Percentiles rank a stretch among this genome's conserved stretches.
phyloP scores from a whole-genome alignment of 2,329 filamentous ascomycete species.

The Fusarium guadeloupense region DNA sequence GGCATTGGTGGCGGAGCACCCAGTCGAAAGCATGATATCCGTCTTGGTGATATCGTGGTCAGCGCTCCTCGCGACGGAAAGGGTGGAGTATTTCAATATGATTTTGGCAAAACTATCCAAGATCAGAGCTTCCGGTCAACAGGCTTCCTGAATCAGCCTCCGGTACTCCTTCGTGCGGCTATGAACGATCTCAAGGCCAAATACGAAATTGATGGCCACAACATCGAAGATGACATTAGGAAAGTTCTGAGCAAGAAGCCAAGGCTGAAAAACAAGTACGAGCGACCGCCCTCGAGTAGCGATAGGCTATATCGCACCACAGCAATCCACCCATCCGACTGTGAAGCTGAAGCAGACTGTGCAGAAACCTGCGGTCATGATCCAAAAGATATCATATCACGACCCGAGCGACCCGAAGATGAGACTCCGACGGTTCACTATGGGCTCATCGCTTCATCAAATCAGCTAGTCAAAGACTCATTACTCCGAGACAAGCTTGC shows the following conservation, averaged over 20 bases:
- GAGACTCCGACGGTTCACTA: background rate
- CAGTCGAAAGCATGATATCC: background rate
- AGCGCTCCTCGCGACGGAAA: background rate
- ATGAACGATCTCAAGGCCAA: background rate
- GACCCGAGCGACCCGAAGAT: background rate
- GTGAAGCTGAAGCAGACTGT: background rate
- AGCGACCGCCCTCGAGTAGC: background rate
- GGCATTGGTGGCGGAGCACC: constrained; percentile 6
- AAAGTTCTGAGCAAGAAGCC: background rate
- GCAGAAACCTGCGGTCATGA: background rate
- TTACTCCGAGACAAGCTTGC: background rate
- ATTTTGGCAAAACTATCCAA: background rate
- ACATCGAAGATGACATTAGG: background rate
- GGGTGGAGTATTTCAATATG: background rate
- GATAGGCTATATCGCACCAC: background rate
- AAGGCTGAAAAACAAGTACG: background rate
- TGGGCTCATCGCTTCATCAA: background rate
- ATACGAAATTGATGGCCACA: background rate
- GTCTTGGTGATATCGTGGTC: background rate
- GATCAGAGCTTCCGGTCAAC: background rate
- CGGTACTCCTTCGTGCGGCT: background rate
- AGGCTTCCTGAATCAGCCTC: background rate
- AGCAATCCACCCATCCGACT: background rate
- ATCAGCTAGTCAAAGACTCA: background rate
- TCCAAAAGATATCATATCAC: background rate